A percentile compares a stretch with the other conserved stretches of the same genome.
phyloP scores from a whole-genome alignment of 202 grass and related monocot species.

The Cymbopogon flexuosus region DNA sequence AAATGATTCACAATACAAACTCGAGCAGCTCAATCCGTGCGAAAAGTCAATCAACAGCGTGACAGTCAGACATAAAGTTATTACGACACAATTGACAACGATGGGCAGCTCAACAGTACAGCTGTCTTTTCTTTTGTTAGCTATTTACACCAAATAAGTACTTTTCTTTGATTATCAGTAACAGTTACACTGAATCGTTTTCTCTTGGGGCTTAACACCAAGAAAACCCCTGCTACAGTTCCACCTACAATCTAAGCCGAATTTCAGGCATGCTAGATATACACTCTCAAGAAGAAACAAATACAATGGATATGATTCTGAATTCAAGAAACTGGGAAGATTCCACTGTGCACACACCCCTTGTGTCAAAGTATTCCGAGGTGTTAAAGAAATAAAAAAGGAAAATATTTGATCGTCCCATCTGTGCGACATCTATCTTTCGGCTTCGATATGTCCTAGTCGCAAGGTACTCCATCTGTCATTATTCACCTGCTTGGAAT shows the following conservation, averaged over 20 bases:
- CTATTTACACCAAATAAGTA: background rate
- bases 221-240: slow-evolving; percentile 15
- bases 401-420: slow-evolving; percentile 1
- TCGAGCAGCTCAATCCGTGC: background rate
- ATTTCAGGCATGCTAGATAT: slow-evolving; percentile 26
- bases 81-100: background rate
- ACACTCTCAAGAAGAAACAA: slow-evolving; percentile 28
- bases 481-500: slow-evolving; percentile 27
- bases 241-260: slow-evolving; percentile 28
- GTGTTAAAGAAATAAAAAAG: slow-evolving; percentile 27
- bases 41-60: background rate
- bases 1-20: background rate
- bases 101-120: background rate
- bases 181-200: slow-evolving; percentile 24
- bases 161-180: background rate
- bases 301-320: background rate
- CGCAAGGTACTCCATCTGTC: background rate
- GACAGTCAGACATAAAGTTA: background rate
- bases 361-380: background rate
- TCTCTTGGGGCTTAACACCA: background rate
- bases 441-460: background rate
- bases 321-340: background rate
- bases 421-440: background rate
- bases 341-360: slow-evolving; percentile 2
- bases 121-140: background rate